These are phyloP conservation scores for Sisymbrium irio DNA, from an alignment of 345 rosid genomes.

Conservation along the genomic window DNA sequence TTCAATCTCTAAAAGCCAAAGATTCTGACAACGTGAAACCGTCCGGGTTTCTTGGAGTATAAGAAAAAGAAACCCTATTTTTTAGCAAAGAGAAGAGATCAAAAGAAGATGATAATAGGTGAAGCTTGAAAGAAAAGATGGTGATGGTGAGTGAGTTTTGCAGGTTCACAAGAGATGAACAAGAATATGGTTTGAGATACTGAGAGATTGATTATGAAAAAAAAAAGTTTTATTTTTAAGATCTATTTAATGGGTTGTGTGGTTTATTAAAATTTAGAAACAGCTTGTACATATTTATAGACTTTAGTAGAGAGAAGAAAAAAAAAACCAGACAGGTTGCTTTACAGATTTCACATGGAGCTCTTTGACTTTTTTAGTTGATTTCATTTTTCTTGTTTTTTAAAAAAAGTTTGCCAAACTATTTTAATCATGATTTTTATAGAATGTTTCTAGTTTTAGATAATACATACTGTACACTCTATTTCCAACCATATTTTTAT, in stretches of 20 bases:
- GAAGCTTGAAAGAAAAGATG: slow-evolving; percentile 15
- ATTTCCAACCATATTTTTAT: slow-evolving; percentile 12
- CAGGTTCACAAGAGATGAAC: neutral
- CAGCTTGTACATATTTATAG: slow-evolving; percentile 31
- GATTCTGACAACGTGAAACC: no score
- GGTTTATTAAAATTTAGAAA: slow-evolving; percentile 6
- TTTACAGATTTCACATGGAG: slow-evolving; percentile 36
- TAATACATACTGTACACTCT: neutral
- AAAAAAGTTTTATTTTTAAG: neutral
- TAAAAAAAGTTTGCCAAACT: neutral
- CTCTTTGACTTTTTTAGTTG: slow-evolving; percentile 32
- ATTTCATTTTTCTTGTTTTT: neutral
- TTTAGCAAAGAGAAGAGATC: neutral
- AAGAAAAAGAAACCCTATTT: neutral
- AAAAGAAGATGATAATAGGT: neutral
- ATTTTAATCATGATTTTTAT: neutral
- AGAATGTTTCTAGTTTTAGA: slow-evolving; percentile 16
- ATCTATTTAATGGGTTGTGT: neutral
- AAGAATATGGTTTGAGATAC: slow-evolving; percentile 5
- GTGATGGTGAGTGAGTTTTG: slow-evolving; percentile 6
- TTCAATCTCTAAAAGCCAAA: neutral
- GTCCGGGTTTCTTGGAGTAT: slow-evolving; percentile 30
- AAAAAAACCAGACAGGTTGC: slow-evolving; percentile 17
- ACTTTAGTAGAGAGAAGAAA: slow-evolving; percentile 9
- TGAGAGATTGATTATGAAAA: neutral